Evolutionary conservation across 495 filamentous ascomycete species (phyloP).

Genomic region (Hyaloscypha finlandica): DNA sequence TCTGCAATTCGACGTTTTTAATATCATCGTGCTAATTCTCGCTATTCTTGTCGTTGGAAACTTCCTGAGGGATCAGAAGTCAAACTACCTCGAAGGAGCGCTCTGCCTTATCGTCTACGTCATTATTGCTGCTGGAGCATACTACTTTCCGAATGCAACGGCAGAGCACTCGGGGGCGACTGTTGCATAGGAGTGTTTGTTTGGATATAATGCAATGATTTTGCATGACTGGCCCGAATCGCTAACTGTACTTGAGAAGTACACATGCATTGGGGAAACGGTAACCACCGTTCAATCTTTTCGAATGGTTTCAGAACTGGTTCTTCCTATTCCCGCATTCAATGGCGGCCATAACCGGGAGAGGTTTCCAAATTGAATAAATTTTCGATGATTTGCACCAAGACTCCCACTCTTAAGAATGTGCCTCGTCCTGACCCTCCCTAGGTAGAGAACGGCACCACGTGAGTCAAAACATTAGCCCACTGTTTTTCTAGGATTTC

Average conservation of each 20-base stretch:
- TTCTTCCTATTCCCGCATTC: too few species aligned
- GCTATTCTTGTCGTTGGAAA: conserved; percentile 85
- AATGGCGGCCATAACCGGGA: too few species aligned
- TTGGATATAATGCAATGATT: too few species aligned
- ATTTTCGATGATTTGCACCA: too few species aligned
- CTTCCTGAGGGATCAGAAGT: conserved; percentile 77
- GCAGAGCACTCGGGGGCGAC: neutral
- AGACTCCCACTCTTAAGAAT: too few species aligned
- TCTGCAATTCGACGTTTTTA: conserved; percentile 86
- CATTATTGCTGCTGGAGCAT: conserved; percentile 62
- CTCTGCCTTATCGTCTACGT: conserved; percentile 73
- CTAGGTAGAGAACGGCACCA: neutral
- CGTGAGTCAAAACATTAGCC: neutral
- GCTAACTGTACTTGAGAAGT: too few species aligned
- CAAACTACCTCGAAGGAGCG: conserved; percentile 77
- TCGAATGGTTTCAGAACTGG: too few species aligned
- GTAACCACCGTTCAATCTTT: too few species aligned
- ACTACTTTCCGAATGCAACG: conserved; percentile 52
- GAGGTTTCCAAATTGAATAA: too few species aligned
- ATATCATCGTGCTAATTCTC: conserved; percentile 82
- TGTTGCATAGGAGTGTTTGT: neutral
- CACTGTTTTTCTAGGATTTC: neutral
- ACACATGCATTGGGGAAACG: too few species aligned
- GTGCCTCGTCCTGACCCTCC: too few species aligned
- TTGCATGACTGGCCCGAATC: too few species aligned